These are phyloP conservation scores for Venturia effusa DNA, from an alignment of 2,329 filamentous ascomycete species.

Conservation along the genomic window DNA sequence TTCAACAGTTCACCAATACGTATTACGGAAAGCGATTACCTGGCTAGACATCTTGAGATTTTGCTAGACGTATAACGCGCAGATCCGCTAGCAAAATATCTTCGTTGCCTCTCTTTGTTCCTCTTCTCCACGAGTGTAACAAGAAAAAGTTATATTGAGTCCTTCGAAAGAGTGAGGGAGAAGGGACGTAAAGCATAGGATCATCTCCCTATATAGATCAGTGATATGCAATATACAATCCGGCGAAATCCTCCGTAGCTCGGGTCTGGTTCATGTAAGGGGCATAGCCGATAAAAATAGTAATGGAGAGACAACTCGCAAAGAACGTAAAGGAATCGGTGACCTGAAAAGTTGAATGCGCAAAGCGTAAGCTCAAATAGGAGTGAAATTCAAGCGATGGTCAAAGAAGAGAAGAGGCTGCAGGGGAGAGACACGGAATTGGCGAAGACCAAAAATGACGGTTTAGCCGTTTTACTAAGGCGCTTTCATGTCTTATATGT, in stretches of 20 bases:
- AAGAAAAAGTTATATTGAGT: too few relatives aligned
- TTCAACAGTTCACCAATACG: too few relatives aligned
- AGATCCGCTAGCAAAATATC: too few relatives aligned
- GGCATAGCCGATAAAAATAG: background rate
- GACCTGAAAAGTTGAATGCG: background rate
- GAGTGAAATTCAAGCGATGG: background rate
- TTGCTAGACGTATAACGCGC: too few relatives aligned
- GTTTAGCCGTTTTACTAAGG: background rate
- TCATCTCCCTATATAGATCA: too few relatives aligned
- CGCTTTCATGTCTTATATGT: background rate
- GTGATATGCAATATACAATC: background rate
- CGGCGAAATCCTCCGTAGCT: background rate
- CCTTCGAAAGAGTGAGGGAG: too few relatives aligned
- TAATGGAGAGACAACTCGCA: background rate
- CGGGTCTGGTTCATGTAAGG: background rate
- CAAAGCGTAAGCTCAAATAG: background rate
- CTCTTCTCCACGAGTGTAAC: too few relatives aligned
- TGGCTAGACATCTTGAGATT: too few relatives aligned
- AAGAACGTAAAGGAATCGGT: background rate
- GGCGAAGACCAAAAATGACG: background rate
- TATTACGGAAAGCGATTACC: too few relatives aligned
- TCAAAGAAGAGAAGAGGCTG: background rate
- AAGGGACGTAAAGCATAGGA: too few relatives aligned
- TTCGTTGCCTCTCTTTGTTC: too few relatives aligned
- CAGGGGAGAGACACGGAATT: background rate